Percentiles rank a stretch among this genome's conserved stretches.
phyloP scores from a whole-genome alignment of 1,139 yeast species.

The Saccharomycopsis hybrid region DNA sequence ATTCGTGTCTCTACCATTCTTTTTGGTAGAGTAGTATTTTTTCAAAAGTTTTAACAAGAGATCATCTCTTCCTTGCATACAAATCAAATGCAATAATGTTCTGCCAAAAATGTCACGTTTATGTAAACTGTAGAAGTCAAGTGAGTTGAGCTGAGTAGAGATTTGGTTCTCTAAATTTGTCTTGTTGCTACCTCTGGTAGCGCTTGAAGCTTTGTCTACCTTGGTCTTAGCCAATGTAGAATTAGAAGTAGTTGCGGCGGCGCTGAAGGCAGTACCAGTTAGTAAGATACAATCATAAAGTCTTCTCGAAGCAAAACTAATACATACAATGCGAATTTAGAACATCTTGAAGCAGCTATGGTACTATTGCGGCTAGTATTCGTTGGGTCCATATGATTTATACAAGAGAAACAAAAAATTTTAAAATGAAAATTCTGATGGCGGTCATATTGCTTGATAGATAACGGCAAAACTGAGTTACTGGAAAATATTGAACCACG shows the following conservation, averaged over 20 bases:
- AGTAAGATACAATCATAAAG: not conserved
- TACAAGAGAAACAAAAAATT: too few species aligned
- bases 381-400: too few species aligned
- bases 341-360: not conserved
- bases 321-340: not conserved
- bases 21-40: slow-evolving; percentile 5
- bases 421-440: too few species aligned
- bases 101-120: slow-evolving; percentile 72
- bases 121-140: slow-evolving; percentile 32
- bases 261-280: not conserved
- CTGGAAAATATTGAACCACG: too few species aligned
- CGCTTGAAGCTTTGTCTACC: not conserved
- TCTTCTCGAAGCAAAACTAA: not conserved
- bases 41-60: slow-evolving; percentile 42
- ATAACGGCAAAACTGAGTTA: too few species aligned
- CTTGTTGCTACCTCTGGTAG: not conserved
- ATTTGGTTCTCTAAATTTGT: slow-evolving; percentile 2
- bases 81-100: slow-evolving; percentile 53
- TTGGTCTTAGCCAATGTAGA: not conserved
- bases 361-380: too few species aligned
- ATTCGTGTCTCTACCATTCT: not conserved
- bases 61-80: slow-evolving; percentile 45
- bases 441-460: too few species aligned
- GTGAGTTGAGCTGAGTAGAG: not conserved
- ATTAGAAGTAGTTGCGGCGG: not conserved